Evolutionary conservation across 441 rosid species (phyloP), one percentile per base, ranked within the genome.

Genomic region (Cnidoscolus chayamansa): DNA sequence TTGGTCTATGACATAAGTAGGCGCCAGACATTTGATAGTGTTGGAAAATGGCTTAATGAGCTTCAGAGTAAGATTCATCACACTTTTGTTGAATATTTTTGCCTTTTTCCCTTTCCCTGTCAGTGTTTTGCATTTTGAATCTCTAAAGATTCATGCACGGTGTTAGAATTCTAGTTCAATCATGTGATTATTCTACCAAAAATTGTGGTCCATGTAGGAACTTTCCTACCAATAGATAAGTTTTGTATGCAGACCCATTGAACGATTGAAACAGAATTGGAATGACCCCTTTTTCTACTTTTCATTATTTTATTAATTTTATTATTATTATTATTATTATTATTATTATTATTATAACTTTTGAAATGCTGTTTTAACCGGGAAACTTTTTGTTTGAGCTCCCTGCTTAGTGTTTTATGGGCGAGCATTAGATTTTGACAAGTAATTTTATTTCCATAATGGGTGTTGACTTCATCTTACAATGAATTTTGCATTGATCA

Each of bases 41-140:
- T 86, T 40, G 85, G 85, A 73, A 84, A 84, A 17, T 87, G 91
- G 91, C 91, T 87, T 35, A 85, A 86, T 54, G 91, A 87, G 71
- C 91, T 87, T 59, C 79, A 76, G 31, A 80, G 91, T 87, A 83
- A 84, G 86, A 76, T 54, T 43, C 71, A 35, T 17, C 7, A 40
- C 1, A 5, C 59, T 40, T 56, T 58, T 55, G 37, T 13, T 43
- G 63, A 19, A 57, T 15, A 11, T 48, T 17, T 25, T 25, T 25
- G 25, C 25, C 25, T 49, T 58, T 55, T 72, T 43, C 58, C 12
- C 40, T 47, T 7, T 11, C 48, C 13, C 35, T n/a, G 20, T n/a
- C 13, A 4, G 20, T 8, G 20, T 0, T 47, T 65, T 19, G 19
- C 50, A 19, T 2, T 4, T 0, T 47, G 35, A 48, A 16, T 59